A percentile compares a stretch with the other conserved stretches of the same genome.
These are phyloP conservation scores for Microbotryum saponariae DNA, from an alignment of 1,284 basidiomycete genomes.

Conservation along the genomic window DNA sequence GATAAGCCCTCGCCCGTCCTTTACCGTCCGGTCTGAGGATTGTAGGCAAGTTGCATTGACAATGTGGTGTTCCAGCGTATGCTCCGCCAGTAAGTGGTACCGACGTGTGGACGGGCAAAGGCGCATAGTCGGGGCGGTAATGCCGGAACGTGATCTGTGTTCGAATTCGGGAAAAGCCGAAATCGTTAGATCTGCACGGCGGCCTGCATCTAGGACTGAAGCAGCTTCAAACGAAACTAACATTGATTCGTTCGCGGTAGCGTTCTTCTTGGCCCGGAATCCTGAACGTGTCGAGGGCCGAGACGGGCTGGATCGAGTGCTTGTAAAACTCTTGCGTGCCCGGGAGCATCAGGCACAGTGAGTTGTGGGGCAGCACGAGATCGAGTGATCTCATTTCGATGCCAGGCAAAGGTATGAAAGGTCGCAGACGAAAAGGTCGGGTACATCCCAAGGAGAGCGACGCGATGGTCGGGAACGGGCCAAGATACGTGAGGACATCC, in stretches of 20 bases:
- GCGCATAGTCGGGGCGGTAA: constrained; percentile 74
- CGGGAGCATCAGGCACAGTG: constrained; percentile 86
- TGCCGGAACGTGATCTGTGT: constrained; percentile 46
- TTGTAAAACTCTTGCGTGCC: constrained; percentile 85
- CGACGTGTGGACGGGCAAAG: constrained; percentile 39
- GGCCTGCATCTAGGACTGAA: background rate
- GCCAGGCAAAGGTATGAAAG: constrained; percentile 11
- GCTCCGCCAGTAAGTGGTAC: constrained; percentile 7
- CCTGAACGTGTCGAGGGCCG: constrained; percentile 31
- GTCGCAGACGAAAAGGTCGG: constrained; percentile 28
- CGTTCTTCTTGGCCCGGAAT: constrained; percentile 13
- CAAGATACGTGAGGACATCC: constrained; percentile 58
- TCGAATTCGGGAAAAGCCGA: background rate
- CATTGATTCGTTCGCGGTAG: constrained; percentile 34
- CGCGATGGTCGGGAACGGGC: constrained; percentile 86
- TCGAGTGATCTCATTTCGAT: constrained; percentile 56
- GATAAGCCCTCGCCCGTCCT: constrained; percentile 20
- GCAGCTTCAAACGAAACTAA: constrained; percentile 5
- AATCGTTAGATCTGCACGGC: background rate
- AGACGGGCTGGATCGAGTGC: constrained; percentile 38
- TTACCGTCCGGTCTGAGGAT: constrained; percentile 61
- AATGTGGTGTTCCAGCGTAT: constrained; percentile 47
- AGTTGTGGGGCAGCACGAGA: constrained; percentile 74
- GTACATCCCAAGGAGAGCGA: constrained; percentile 74
- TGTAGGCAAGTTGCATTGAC: constrained; percentile 70